Evolutionary conservation across 805 yeast genomes (phyloP).

Genomic region (Nakazawaea holstii): DNA sequence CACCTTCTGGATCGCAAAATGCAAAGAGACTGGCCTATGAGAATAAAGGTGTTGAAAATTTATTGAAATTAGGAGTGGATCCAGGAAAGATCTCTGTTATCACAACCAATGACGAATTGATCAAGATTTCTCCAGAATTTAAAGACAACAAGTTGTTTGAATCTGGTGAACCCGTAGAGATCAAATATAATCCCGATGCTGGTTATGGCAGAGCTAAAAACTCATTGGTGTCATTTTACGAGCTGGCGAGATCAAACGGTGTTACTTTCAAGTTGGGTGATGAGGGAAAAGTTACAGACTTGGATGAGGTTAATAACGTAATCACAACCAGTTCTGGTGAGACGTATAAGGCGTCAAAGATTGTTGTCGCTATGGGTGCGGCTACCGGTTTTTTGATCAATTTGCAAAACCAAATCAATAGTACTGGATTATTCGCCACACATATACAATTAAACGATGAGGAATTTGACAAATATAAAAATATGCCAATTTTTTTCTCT

Average conservation of each 20-base stretch:
- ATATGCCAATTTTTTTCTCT: slow-evolving; percentile 37
- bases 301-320: slow-evolving; percentile 3
- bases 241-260: slow-evolving; percentile 15
- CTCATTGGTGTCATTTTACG: slow-evolving; percentile 18
- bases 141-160: slow-evolving; percentile 14
- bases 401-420: slow-evolving; percentile 23
- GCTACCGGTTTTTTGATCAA: slow-evolving; percentile 28
- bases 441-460: slow-evolving; percentile 30
- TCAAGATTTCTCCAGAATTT: slow-evolving; percentile 17
- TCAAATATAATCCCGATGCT: slow-evolving; percentile 21
- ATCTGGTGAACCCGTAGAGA: slow-evolving; percentile 9
- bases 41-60: slow-evolving; percentile 17
- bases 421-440: slow-evolving; percentile 31
- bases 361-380: slow-evolving; percentile 33
- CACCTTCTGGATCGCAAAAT: slow-evolving; percentile 19
- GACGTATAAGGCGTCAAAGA: slow-evolving; percentile 22
- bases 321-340: slow-evolving; percentile 19
- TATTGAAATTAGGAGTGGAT: slow-evolving; percentile 19
- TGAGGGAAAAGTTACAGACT: slow-evolving; percentile 9
- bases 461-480: slow-evolving; percentile 29
- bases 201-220: slow-evolving; percentile 25
- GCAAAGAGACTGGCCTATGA: slow-evolving; percentile 22
- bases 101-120: slow-evolving; percentile 15
- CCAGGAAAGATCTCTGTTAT: slow-evolving; percentile 18
- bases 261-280: slow-evolving; percentile 18